Evolutionary conservation across 129 eudicot species (phyloP).

Genomic region (Escallonia herrerae): DNA sequence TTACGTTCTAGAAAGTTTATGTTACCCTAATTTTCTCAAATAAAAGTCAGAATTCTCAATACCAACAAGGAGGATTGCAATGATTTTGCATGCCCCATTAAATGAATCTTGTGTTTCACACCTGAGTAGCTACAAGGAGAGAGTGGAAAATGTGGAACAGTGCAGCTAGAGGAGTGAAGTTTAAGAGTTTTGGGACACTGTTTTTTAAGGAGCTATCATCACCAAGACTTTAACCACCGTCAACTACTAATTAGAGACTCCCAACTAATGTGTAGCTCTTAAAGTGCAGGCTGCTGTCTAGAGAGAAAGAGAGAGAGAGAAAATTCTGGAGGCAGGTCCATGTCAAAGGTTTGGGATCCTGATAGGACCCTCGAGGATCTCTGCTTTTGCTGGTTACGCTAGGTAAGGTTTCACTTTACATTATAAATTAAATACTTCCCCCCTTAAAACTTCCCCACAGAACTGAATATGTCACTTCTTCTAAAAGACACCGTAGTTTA

Average conservation of each 20-base stretch:
- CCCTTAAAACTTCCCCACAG: too few species aligned
- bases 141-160: not conserved
- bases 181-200: slow-evolving; percentile 9
- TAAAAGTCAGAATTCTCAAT: not conserved
- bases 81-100: slow-evolving; percentile 13
- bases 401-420: too few species aligned
- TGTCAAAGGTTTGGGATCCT: slow-evolving; percentile 20
- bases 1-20: not conserved
- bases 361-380: slow-evolving; percentile 11
- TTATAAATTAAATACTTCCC: too few species aligned
- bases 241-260: not conserved
- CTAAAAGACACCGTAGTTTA: too few species aligned
- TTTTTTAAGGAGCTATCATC: not conserved
- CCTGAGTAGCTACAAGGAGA: not conserved
- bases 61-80: slow-evolving; percentile 8
- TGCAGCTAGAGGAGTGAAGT: slow-evolving; percentile 8
- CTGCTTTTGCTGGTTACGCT: slow-evolving; percentile 22
- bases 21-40: not conserved
- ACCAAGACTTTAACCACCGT: slow-evolving; percentile 10
- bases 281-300: not conserved
- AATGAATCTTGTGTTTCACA: slow-evolving; percentile 21
- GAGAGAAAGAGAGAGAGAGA: not conserved
- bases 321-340: slow-evolving; percentile 19
- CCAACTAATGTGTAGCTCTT: not conserved
- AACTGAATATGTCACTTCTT: too few species aligned